These are phyloP conservation scores for Apiotrichum mycotoxinovorans DNA, from an alignment of 1,284 basidiomycete genomes.

Conservation along the genomic window DNA sequence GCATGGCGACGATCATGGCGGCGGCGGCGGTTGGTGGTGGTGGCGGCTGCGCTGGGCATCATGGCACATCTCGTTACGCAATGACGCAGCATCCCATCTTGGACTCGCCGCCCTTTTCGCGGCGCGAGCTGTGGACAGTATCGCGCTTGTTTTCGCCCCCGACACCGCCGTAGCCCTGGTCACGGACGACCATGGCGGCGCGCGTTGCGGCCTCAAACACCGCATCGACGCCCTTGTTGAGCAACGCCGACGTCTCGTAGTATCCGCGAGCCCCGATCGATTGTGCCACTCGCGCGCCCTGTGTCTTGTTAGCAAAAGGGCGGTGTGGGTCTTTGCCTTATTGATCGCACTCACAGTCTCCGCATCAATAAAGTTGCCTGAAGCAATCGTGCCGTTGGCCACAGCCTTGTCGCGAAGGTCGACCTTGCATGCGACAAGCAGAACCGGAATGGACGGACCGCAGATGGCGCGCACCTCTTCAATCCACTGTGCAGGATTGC, in stretches of 20 bases:
- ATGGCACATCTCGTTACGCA: not conserved
- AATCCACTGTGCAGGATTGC: slow-evolving; percentile 73
- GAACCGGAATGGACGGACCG: slow-evolving; percentile 58
- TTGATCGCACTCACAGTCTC: not conserved
- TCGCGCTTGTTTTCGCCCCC: slow-evolving; percentile 25
- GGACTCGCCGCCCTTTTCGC: slow-evolving; percentile 7
- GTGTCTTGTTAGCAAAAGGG: slow-evolving; percentile 9
- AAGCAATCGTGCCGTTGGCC: slow-evolving; percentile 42
- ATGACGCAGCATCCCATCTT: slow-evolving; percentile 17
- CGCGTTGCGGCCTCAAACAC: slow-evolving; percentile 92
- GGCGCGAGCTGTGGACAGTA: slow-evolving; percentile 4
- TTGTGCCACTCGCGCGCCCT: slow-evolving; percentile 72
- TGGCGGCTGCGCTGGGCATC: not conserved
- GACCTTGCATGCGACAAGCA: slow-evolving; percentile 53
- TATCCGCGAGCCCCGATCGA: slow-evolving; percentile 83
- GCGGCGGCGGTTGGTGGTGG: too few species aligned
- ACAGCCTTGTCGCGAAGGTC: slow-evolving; percentile 56
- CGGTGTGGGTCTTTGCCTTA: too few species aligned
- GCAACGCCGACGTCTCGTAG: slow-evolving; percentile 87
- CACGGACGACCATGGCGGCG: slow-evolving; percentile 88
- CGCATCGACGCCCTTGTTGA: slow-evolving; percentile 89
- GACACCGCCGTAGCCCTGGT: slow-evolving; percentile 56
- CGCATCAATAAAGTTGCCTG: slow-evolving; percentile 47
- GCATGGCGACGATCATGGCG: too few species aligned
- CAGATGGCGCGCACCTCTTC: slow-evolving; percentile 92